Conservation (phyloP, 495 filamentous ascomycete species). For the Halenospora varia region DNA sequence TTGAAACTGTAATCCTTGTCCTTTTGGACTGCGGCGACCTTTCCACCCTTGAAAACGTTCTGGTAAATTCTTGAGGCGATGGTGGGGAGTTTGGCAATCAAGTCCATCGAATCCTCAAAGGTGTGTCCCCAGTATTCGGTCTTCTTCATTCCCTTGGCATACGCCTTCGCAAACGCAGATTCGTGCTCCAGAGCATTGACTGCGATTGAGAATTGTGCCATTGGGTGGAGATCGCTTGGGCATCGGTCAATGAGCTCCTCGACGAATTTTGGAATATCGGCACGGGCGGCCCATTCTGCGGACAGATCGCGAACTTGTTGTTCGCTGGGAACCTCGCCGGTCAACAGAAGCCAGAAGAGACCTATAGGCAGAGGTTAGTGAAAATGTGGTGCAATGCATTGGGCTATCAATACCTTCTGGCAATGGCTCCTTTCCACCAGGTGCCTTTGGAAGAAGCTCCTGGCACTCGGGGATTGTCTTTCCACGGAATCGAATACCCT, state of each 20-base stretch:
- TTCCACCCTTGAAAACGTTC: slow-evolving; percentile 99
- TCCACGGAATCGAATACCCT: slow-evolving; percentile 98
- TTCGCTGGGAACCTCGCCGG: slow-evolving; percentile 92
- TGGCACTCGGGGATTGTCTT: slow-evolving; percentile 99
- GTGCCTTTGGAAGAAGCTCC: slow-evolving; percentile 91
- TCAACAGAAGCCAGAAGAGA: slow-evolving; percentile 99
- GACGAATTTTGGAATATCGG: slow-evolving; percentile 92
- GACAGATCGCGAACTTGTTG: slow-evolving; percentile 97
- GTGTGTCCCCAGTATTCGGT: slow-evolving; percentile 99
- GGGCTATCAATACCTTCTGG: slow-evolving; percentile 65
- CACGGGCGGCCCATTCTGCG: slow-evolving; percentile 96
- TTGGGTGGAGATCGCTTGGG: slow-evolving; percentile 96
- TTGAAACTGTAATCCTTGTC: slow-evolving; percentile 99
- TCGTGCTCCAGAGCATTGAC: slow-evolving; percentile 98
- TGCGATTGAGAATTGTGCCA: slow-evolving; percentile 98
- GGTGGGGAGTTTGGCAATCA: slow-evolving; percentile 98
- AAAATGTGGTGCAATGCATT: not conserved
- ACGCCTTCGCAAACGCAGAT: slow-evolving; percentile 95
- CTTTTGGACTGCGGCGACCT: slow-evolving; percentile 90
- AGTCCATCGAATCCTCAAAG: slow-evolving; percentile 99
- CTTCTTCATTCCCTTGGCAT: slow-evolving; percentile 98
- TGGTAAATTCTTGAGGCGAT: slow-evolving; percentile 98
- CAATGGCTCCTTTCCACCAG: slow-evolving; percentile 91
- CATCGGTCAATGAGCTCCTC: slow-evolving; percentile 99
- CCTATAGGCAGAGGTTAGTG: too few relatives aligned